Evolutionary conservation across 371 early-diverging fungal genomes (phyloP).

Genomic region (Mucor sp.): DNA sequence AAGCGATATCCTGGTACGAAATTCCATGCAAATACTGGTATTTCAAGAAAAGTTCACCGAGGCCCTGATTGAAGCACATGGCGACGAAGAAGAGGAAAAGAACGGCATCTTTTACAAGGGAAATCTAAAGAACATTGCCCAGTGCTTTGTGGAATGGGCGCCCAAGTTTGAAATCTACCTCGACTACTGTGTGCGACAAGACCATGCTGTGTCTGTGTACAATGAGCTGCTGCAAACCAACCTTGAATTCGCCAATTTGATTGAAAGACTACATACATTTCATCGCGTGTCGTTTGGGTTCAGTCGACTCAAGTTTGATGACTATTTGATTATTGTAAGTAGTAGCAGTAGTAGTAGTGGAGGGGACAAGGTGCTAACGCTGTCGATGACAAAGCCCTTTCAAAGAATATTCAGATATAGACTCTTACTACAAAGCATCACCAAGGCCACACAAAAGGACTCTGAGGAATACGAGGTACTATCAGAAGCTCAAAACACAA

Average conservation of each 20-base stretch:
- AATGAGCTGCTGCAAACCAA: slow-evolving; percentile 31
- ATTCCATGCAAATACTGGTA: slow-evolving; percentile 23
- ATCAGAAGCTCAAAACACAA: slow-evolving; percentile 29
- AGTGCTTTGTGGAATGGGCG: slow-evolving; percentile 41
- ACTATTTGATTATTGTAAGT: slow-evolving; percentile 49
- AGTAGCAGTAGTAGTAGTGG: too few species aligned
- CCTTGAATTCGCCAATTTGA: slow-evolving; percentile 21
- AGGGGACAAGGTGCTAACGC: too few species aligned
- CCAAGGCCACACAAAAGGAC: slow-evolving; percentile 36
- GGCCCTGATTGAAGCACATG: slow-evolving; percentile 27
- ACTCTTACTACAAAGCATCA: slow-evolving; percentile 38
- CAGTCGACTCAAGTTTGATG: slow-evolving; percentile 39
- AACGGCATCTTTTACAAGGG: slow-evolving; percentile 18
- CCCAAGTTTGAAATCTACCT: slow-evolving; percentile 40
- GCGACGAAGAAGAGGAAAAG: slow-evolving; percentile 8
- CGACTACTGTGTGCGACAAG: slow-evolving; percentile 47
- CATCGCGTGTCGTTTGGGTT: slow-evolving; percentile 23
- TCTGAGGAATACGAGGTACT: slow-evolving; percentile 30
- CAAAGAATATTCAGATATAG: slow-evolving; percentile 50
- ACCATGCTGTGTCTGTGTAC: slow-evolving; percentile 34
- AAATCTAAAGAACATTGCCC: slow-evolving; percentile 35
- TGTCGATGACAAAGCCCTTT: slow-evolving; percentile 32
- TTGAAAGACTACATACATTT: slow-evolving; percentile 29
- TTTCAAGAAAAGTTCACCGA: slow-evolving; percentile 28
- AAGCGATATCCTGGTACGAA: slow-evolving; percentile 29